These are phyloP conservation scores for Aspergillus haitiensis DNA, from an alignment of 495 filamentous ascomycete genomes.

Conservation along the genomic window DNA sequence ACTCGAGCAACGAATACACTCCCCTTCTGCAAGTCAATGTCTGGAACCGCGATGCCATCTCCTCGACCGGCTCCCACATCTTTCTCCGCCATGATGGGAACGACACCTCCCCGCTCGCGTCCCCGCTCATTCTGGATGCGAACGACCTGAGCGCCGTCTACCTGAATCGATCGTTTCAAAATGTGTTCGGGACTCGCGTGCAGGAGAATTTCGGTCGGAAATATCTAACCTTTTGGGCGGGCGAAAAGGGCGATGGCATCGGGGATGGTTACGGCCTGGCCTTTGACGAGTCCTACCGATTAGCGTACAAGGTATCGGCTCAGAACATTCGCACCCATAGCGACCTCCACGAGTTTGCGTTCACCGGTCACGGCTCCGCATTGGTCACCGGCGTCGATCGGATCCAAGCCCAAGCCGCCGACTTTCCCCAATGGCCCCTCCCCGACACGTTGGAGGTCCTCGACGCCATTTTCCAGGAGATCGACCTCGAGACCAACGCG, in stretches of 20 bases:
- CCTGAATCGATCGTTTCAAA: slow-evolving; percentile 25
- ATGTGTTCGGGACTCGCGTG: slow-evolving; percentile 26
- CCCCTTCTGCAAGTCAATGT: slow-evolving; percentile 25
- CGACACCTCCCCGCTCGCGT: slow-evolving; percentile 22
- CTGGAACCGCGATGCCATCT: slow-evolving; percentile 22
- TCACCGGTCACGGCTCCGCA: slow-evolving; percentile 43
- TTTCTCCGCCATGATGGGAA: slow-evolving; percentile 29
- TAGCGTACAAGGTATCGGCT: slow-evolving; percentile 24
- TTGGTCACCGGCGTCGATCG: slow-evolving; percentile 48
- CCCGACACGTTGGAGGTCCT: slow-evolving; percentile 34
- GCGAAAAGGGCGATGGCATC: slow-evolving; percentile 24
- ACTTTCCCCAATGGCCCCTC: not conserved
- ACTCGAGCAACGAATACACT: slow-evolving; percentile 25
- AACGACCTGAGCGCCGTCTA: slow-evolving; percentile 26
- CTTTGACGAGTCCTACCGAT: slow-evolving; percentile 24
- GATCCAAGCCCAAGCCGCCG: slow-evolving; percentile 10
- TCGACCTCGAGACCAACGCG: slow-evolving; percentile 35
- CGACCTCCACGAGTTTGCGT: slow-evolving; percentile 40
- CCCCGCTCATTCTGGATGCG: slow-evolving; percentile 23
- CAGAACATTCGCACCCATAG: slow-evolving; percentile 21
- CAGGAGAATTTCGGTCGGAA: slow-evolving; percentile 22
- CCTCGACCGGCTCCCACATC: slow-evolving; percentile 23
- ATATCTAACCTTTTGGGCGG: slow-evolving; percentile 27
- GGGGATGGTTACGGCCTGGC: slow-evolving; percentile 28
- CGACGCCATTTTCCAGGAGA: slow-evolving; percentile 48